A percentile compares a stretch with the other conserved stretches of the same genome.
phyloP scores from a whole-genome alignment of 177 flowering plant genomes.

The Vitis hybrid region DNA sequence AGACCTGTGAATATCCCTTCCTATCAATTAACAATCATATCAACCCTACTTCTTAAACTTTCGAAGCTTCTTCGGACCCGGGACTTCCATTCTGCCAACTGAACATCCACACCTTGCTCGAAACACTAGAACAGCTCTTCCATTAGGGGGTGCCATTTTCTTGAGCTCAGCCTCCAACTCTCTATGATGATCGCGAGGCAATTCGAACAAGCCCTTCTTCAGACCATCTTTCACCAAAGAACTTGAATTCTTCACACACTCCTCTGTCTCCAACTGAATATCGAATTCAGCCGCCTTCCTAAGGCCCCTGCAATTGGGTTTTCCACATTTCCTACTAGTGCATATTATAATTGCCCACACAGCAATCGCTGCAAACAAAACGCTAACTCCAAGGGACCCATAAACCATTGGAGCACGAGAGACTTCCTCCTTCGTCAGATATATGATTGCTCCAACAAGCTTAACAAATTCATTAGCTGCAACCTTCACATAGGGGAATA shows the following conservation, averaged over 20 bases:
- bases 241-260: constrained; percentile 57
- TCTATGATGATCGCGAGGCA: constrained; percentile 66
- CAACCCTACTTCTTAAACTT: constrained; percentile 70
- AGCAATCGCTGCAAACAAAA: constrained; percentile 45
- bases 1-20: constrained; percentile 15
- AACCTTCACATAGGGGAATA: constrained; percentile 56
- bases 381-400: constrained; percentile 51
- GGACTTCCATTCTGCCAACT: constrained; percentile 81
- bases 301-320: constrained; percentile 71
- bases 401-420: constrained; percentile 54
- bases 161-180: constrained; percentile 82
- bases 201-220: constrained; percentile 55
- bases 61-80: constrained; percentile 64
- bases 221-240: constrained; percentile 32
- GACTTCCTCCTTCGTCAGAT: constrained; percentile 46
- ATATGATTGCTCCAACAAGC: constrained; percentile 22
- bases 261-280: constrained; percentile 88
- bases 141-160: constrained; percentile 94
- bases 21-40: constrained; percentile 1
- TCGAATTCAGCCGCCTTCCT: constrained; percentile 80
- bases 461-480: constrained; percentile 23
- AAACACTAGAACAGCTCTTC: constrained; percentile 80
- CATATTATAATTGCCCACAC: constrained; percentile 45
- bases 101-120: constrained; percentile 86
- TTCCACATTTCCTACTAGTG: constrained; percentile 55